phyloP scores from a whole-genome alignment of 371 early-diverging fungal species.

The Mucor saturninus region DNA sequence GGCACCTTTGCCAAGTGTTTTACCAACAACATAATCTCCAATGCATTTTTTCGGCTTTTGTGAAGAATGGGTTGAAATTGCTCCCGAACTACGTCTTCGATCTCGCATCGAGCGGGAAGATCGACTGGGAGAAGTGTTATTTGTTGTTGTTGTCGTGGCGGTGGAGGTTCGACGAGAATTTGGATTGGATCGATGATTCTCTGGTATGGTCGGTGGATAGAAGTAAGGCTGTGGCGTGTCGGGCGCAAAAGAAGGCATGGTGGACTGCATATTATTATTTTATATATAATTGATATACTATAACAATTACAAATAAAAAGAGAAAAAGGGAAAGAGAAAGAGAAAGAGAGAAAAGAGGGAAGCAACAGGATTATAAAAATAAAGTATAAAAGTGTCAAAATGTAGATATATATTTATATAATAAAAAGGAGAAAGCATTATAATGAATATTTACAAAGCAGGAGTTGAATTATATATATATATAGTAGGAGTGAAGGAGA shows the following conservation, averaged over 20 bases:
- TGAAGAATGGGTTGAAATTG: conserved; percentile 40
- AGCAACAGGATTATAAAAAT: background rate
- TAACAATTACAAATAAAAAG: background rate
- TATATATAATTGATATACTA: background rate
- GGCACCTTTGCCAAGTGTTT: conserved; percentile 57
- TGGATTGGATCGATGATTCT: conserved; percentile 19
- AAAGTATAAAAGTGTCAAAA: conserved; percentile 4
- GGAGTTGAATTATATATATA: conserved; percentile 3
- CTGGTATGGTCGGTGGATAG: conserved; percentile 21
- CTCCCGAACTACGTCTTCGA: conserved; percentile 48
- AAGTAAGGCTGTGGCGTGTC: conserved; percentile 27
- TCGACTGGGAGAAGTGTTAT: conserved; percentile 7
- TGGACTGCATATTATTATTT: conserved; percentile 9
- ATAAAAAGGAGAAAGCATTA: conserved; percentile 3
- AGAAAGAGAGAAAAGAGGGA: conserved; percentile 1
- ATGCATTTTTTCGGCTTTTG: conserved; percentile 51
- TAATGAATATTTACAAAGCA: conserved; percentile 7
- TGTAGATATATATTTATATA: background rate
- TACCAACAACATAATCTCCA: conserved; percentile 58
- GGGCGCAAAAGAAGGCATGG: conserved; percentile 10
- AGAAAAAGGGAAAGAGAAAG: conserved; percentile 13
- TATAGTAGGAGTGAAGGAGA: conserved; percentile 7
- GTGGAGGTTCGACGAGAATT: conserved; percentile 39
- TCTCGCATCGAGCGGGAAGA: conserved; percentile 41
- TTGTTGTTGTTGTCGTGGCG: conserved; percentile 21